Evolutionary conservation across 768 basidiomycete species (phyloP).

Genomic region (Leucocoprinus leucothites): DNA sequence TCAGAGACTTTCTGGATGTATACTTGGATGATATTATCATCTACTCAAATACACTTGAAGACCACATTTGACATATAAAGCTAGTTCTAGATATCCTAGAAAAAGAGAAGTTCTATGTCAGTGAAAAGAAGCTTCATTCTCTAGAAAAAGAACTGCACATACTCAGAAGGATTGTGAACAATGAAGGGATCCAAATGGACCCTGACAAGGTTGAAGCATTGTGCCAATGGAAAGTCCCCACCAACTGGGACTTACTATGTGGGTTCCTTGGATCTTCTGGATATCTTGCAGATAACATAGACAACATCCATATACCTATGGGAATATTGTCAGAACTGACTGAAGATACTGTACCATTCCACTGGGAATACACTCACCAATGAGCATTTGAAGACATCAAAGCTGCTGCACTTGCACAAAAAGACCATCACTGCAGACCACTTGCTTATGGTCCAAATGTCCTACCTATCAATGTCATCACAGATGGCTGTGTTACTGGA

Average conservation of each 20-base stretch:
- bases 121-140: conserved; percentile 10
- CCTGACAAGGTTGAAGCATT: conserved; percentile 31
- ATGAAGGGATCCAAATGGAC: conserved; percentile 34
- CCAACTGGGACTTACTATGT: conserved; percentile 14
- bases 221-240: conserved; percentile 19
- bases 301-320: conserved; percentile 25
- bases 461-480: conserved; percentile 22
- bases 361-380: conserved; percentile 20
- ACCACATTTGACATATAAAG: conserved; percentile 23
- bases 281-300: conserved; percentile 21
- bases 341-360: conserved; percentile 14
- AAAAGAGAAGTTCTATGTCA: conserved; percentile 23
- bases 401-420: conserved; percentile 5
- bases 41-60: conserved; percentile 20
- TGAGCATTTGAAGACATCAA: conserved; percentile 31
- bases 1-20: conserved; percentile 9
- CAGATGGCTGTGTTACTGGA: conserved; percentile 24
- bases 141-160: conserved; percentile 24
- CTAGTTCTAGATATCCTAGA: conserved; percentile 22
- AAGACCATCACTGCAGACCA: conserved; percentile 15
- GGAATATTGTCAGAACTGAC: conserved; percentile 21
- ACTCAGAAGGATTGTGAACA: conserved; percentile 30
- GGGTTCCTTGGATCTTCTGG: conserved; percentile 11
- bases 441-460: conserved; percentile 17
- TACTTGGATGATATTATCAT: conserved; percentile 18